Base-by-base conservation (phyloP, 345 rosid species). In the Eucalyptus marginata region DNA sequence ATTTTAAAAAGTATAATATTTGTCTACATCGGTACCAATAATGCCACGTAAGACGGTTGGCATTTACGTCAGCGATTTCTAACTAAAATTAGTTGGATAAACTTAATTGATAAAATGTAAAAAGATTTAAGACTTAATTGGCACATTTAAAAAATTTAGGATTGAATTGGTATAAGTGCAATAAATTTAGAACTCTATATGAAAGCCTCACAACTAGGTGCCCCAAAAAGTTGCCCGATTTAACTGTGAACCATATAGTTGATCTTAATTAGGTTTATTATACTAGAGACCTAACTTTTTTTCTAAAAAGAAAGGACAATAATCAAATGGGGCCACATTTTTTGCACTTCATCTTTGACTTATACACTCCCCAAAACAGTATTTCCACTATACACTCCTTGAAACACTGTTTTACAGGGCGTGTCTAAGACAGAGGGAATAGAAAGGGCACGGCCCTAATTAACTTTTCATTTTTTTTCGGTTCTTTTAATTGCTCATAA, bases 21-120 rank as follows among this genome's bases (percentile, higher is more conserved):
- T 9, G 29, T 2, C 6, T 4, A 4, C 6, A 0, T 4, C 6
- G 1, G 1, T 9, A 24, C 62, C 29, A 25, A 22, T 25, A 24
- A 25, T 24, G 13, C 3, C 29, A 24, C 6, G 1, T 24, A 56
- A 10, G 1, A 56, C 1, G 6, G 13, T 56, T 56, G 29, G 13
- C 1, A 22, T 10, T 10, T 25, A 56, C 3, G 0, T 56, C 1
- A 4, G 13, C 0, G 0, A 56, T 56, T 56, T 56, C 0, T 56
- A 0, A 3, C 6, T 56, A 22, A 56, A 56, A 56, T 3, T 56
- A 10, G 3, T 24, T 10, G 0, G 62, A 56, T 56, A 4, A 22
- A 56, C 13, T 56, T 10, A 56, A 56, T 56, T 56, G 62, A 56
- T 4, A 56, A 56, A 56, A 56, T 56, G 29, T 56, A 24, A 56